These are phyloP conservation scores for Glycine soja DNA, from an alignment of 306 rosid genomes.

Conservation along the genomic window DNA sequence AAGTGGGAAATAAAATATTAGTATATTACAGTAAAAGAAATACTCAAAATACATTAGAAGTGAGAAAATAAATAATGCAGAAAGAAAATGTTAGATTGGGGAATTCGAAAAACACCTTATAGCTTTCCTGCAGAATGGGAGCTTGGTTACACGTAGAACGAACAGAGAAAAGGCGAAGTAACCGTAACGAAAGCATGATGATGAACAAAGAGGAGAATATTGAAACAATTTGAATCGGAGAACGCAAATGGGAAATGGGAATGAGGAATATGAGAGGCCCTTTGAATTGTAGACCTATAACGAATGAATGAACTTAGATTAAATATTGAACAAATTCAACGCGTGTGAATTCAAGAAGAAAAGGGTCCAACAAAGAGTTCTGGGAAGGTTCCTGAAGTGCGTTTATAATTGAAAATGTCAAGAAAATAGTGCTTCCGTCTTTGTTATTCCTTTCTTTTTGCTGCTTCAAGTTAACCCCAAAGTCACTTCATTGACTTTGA, in stretches of 20 bases:
- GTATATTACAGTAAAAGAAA: neutral
- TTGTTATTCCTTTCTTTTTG: neutral
- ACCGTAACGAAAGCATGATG: conserved; percentile 39
- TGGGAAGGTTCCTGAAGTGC: conserved; percentile 17
- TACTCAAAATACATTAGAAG: neutral
- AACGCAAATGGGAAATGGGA: neutral
- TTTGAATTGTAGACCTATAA: neutral
- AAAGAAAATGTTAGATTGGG: neutral
- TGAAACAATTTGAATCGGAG: neutral
- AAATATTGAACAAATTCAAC: neutral
- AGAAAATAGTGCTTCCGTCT: neutral
- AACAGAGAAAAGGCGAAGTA: conserved; percentile 33
- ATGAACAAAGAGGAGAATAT: neutral
- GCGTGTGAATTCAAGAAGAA: conserved; percentile 2
- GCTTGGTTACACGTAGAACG: neutral
- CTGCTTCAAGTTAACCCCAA: too few species aligned
- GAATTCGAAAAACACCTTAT: conserved; percentile 28
- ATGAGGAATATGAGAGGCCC: neutral
- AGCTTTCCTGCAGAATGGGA: conserved; percentile 26
- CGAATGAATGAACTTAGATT: neutral
- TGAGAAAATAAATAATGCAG: neutral
- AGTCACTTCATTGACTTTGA: conserved; percentile 45
- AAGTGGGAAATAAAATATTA: too few species aligned
- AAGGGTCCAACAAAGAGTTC: neutral
- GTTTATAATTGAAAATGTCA: conserved; percentile 12